These are phyloP conservation scores for Panicum virgatum DNA, from an alignment of 202 grass and related monocot species.

Conservation along the genomic window DNA sequence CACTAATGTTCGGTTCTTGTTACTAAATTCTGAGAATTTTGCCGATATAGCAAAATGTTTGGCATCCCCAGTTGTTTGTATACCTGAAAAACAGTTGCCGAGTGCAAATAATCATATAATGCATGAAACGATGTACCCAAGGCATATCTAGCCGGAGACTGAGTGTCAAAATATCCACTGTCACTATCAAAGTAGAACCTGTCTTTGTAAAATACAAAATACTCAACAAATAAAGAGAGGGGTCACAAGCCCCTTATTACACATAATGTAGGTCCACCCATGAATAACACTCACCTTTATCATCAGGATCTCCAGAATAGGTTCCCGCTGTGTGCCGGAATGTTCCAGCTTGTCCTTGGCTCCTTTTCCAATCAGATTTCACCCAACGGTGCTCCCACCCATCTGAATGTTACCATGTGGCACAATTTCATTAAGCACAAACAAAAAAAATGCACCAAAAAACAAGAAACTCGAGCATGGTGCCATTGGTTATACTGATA, in stretches of 20 bases:
- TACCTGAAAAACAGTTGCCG: conserved; percentile 43
- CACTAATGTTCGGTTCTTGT: conserved; percentile 74
- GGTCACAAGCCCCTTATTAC: not conserved
- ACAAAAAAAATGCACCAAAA: not conserved
- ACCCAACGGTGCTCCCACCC: conserved; percentile 80
- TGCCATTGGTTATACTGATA: not conserved
- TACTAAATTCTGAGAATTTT: conserved; percentile 82
- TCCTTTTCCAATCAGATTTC: conserved; percentile 93
- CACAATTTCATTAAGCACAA: conserved; percentile 2
- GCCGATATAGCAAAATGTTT: conserved; percentile 87
- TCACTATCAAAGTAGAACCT: not conserved
- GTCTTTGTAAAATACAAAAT: not conserved
- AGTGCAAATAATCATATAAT: conserved; percentile 4
- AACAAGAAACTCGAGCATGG: not conserved
- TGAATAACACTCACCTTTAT: conserved; percentile 53
- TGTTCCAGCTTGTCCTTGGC: conserved; percentile 75
- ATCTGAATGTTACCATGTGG: conserved; percentile 44
- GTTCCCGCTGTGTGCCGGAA: conserved; percentile 77
- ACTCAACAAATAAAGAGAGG: not conserved
- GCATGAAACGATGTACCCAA: not conserved
- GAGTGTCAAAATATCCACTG: conserved; percentile 1
- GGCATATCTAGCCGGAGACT: not conserved
- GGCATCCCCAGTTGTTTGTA: conserved; percentile 75
- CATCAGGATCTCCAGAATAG: conserved; percentile 79
- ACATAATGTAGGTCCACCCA: not conserved